Conservation (phyloP, 306 rosid species). For the Prunus campanulata region DNA sequence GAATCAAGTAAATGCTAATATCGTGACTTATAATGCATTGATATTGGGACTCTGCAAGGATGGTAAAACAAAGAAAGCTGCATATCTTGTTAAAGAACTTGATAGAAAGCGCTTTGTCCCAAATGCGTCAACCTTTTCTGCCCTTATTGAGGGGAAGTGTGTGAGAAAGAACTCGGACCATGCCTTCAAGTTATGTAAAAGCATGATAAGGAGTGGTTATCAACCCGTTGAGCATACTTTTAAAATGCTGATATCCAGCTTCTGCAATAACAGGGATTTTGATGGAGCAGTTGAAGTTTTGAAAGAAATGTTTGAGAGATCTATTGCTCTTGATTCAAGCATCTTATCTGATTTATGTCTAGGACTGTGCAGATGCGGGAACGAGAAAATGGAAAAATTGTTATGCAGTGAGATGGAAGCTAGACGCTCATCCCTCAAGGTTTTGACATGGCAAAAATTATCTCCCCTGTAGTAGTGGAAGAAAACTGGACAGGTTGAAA, state of each 20-base stretch:
- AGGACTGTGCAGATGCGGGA: slow-evolving; percentile 57
- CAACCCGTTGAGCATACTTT: slow-evolving; percentile 54
- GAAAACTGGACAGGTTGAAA: background rate
- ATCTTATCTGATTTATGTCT: slow-evolving; percentile 45
- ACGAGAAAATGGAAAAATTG: slow-evolving; percentile 36
- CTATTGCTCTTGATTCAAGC: slow-evolving; percentile 42
- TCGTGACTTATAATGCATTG: slow-evolving; percentile 74
- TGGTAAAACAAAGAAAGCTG: slow-evolving; percentile 85
- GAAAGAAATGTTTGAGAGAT: slow-evolving; percentile 65
- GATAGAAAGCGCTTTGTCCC: slow-evolving; percentile 60
- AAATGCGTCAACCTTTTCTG: slow-evolving; percentile 71
- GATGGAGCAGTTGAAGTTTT: slow-evolving; percentile 68
- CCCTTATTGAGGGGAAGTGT: slow-evolving; percentile 69
- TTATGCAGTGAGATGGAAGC: slow-evolving; percentile 35
- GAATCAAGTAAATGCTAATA: slow-evolving; percentile 57
- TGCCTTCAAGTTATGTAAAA: slow-evolving; percentile 61
- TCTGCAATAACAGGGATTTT: slow-evolving; percentile 61
- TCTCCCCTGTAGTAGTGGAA: slow-evolving; percentile 11
- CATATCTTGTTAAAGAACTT: slow-evolving; percentile 60
- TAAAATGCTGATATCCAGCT: slow-evolving; percentile 46
- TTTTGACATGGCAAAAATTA: slow-evolving; percentile 36
- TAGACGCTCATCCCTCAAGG: slow-evolving; percentile 23
- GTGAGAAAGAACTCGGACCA: slow-evolving; percentile 57
- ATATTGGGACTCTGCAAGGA: slow-evolving; percentile 81
- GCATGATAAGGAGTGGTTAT: slow-evolving; percentile 69